Evolutionary conservation across 1,284 basidiomycete species (phyloP).

Genomic region (Sanghuangporus weigelae): DNA sequence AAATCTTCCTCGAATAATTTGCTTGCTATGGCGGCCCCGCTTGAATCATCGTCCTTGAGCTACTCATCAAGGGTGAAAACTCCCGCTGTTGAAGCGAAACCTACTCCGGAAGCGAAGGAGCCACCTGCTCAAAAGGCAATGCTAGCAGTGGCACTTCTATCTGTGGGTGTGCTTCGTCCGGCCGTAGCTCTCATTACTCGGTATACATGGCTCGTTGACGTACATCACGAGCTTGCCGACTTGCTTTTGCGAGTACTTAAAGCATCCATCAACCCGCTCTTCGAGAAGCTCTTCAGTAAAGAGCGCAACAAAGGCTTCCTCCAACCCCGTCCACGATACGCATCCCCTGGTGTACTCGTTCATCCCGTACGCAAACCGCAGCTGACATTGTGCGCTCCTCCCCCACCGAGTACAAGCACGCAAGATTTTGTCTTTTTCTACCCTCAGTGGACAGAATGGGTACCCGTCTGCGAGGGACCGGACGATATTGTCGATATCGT

Average conservation of each 20-base stretch:
- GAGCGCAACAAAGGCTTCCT: conserved; percentile 56
- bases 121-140: conserved; percentile 78
- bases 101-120: conserved; percentile 45
- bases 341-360: conserved; percentile 45
- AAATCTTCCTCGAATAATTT: conserved; percentile 71
- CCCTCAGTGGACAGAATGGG: conserved; percentile 69
- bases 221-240: conserved; percentile 81
- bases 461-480: conserved; percentile 59
- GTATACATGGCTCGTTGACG: conserved; percentile 84
- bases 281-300: conserved; percentile 49
- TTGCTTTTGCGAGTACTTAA: conserved; percentile 73
- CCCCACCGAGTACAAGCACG: conserved; percentile 66
- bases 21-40: conserved; percentile 84
- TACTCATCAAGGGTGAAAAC: conserved; percentile 24
- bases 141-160: conserved; percentile 76
- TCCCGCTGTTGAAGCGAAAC: conserved; percentile 16
- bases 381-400: conserved; percentile 67
- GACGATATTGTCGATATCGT: conserved; percentile 71
- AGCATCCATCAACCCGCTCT: conserved; percentile 64
- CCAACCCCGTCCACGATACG: conserved; percentile 58
- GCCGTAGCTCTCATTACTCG: conserved; percentile 76
- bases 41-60: conserved; percentile 49
- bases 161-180: conserved; percentile 78
- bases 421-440: conserved; percentile 87
- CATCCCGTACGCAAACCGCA: conserved; percentile 51